Evolutionary conservation across 2,329 filamentous ascomycete species (phyloP).

Genomic region (Curvularia lunata): DNA sequence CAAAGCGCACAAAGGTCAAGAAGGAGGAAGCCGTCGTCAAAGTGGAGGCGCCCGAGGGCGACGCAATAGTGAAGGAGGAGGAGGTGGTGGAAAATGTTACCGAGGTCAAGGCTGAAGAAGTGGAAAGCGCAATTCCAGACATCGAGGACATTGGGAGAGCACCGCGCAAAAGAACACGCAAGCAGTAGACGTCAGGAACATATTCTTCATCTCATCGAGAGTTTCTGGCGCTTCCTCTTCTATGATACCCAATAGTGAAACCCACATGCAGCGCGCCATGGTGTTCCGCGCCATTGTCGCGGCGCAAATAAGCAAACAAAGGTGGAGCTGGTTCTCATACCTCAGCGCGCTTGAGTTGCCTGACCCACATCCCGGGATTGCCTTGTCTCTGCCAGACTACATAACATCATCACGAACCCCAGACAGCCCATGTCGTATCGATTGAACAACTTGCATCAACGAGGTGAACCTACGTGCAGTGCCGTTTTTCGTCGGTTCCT

Average conservation of each 20-base stretch:
- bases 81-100: constrained; percentile 18
- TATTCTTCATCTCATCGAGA: neutral
- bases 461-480: neutral
- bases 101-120: constrained; percentile 39
- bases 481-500: neutral
- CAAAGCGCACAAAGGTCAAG: constrained; percentile 60
- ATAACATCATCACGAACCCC: neutral
- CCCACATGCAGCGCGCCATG: neutral
- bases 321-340: constrained; percentile 1
- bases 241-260: neutral
- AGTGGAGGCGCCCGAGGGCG: constrained; percentile 45
- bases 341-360: neutral
- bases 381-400: neutral
- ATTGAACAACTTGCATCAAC: neutral
- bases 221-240: neutral
- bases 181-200: neutral
- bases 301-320: constrained; percentile 5
- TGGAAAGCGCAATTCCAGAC: constrained; percentile 30
- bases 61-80: constrained; percentile 33
- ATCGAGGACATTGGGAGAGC: constrained; percentile 45
- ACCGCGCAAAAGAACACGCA: constrained; percentile 14
- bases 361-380: neutral
- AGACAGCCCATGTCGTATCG: neutral
- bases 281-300: constrained; percentile 5
- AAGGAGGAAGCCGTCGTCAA: constrained; percentile 50